phyloP scores from a whole-genome alignment of 2,329 filamentous ascomycete species.

The Emergomyces orientalis region DNA sequence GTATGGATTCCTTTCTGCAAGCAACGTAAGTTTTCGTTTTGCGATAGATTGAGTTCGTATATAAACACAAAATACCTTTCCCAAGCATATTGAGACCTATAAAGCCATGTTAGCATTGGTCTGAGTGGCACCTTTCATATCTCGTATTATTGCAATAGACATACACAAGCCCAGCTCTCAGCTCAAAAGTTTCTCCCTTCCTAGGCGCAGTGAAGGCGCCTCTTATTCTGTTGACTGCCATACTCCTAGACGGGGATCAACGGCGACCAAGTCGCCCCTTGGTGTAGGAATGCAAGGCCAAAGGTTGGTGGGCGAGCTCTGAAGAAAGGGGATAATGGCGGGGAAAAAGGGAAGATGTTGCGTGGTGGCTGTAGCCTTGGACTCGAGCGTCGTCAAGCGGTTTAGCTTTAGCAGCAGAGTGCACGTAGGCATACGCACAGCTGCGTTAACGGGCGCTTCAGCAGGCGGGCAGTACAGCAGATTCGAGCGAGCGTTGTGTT shows the following conservation, averaged over 20 bases:
- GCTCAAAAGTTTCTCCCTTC: slow-evolving; percentile 97
- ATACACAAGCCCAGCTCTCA: slow-evolving; percentile 79
- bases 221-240: slow-evolving; percentile 94
- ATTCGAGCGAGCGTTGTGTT: not conserved
- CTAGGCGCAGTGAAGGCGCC: slow-evolving; percentile 85
- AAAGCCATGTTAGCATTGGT: slow-evolving; percentile 25
- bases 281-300: slow-evolving; percentile 16
- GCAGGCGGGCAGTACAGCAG: not conserved
- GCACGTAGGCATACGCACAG: not conserved
- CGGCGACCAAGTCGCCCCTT: slow-evolving; percentile 31
- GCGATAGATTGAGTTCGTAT: not conserved
- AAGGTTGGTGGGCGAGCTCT: not conserved
- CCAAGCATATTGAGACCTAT: slow-evolving; percentile 92
- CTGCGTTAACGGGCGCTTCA: not conserved
- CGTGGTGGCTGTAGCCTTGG: not conserved
- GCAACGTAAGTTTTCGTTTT: slow-evolving; percentile 22
- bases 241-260: slow-evolving; percentile 37
- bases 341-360: slow-evolving; percentile 1
- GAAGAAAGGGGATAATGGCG: not conserved
- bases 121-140: not conserved
- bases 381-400: not conserved
- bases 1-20: slow-evolving; percentile 83
- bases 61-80: slow-evolving; percentile 51
- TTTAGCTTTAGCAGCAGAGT: not conserved
- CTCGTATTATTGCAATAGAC: slow-evolving; percentile 17